These are phyloP conservation scores for Alternaria longipes DNA, from an alignment of 2,329 filamentous ascomycete genomes.

Conservation along the genomic window DNA sequence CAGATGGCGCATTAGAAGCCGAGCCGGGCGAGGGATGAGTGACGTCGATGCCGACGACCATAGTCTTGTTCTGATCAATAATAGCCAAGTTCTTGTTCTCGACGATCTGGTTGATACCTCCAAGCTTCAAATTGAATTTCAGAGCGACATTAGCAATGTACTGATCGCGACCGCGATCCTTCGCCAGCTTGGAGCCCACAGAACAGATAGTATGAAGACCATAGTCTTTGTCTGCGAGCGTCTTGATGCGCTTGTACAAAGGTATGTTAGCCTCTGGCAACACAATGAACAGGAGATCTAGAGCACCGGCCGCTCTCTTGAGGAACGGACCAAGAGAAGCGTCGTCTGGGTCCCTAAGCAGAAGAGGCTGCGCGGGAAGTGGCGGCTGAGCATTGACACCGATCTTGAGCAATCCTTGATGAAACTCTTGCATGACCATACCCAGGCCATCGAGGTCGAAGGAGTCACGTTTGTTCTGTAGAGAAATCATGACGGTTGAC, in stretches of 20 bases:
- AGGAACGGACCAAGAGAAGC: too few relatives aligned
- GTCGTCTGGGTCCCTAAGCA: too few relatives aligned
- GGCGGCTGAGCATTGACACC: too few relatives aligned
- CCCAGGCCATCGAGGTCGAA: too few relatives aligned
- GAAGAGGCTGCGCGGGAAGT: too few relatives aligned
- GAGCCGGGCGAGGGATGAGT: constrained; percentile 80
- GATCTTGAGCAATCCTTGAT: constrained; percentile 19
- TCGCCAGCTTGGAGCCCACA: constrained; percentile 48
- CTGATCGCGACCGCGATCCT: constrained; percentile 45
- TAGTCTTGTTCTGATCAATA: constrained; percentile 74
- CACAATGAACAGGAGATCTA: too few relatives aligned
- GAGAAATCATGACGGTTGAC: constrained; percentile 25
- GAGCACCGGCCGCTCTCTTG: too few relatives aligned
- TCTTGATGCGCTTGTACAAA: constrained; percentile 38
- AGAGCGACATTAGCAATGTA: constrained; percentile 57
- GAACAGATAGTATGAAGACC: constrained; percentile 36
- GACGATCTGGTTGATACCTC: constrained; percentile 69
- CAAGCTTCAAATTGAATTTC: constrained; percentile 60
- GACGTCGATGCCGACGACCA: constrained; percentile 88
- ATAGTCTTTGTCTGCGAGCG: constrained; percentile 27
- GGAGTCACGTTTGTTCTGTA: too few relatives aligned
- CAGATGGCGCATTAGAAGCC: constrained; percentile 68
- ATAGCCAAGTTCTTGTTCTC: constrained; percentile 63
- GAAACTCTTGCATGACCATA: constrained; percentile 25
- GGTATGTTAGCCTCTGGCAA: constrained; percentile 25